Evolutionary conservation across 441 rosid genomes (phyloP).

Genomic region (Viola pubescens): DNA sequence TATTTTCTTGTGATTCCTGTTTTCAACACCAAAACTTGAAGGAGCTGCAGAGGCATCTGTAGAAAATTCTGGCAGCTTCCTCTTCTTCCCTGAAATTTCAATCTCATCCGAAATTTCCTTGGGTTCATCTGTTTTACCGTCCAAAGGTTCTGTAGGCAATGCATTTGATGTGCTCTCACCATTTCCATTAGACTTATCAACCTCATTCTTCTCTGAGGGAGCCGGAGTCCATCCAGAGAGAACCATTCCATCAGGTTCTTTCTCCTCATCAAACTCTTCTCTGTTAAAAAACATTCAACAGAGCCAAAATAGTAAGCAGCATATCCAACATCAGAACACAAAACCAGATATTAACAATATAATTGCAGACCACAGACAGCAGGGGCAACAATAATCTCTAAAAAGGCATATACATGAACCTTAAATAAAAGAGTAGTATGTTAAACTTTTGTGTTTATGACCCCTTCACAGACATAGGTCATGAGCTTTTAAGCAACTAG

Average conservation of each 20-base stretch:
- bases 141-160: slow-evolving; percentile 17
- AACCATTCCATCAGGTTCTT: slow-evolving; percentile 93
- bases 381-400: slow-evolving; percentile 4
- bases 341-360: background rate
- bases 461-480: too few relatives aligned
- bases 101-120: slow-evolving; percentile 32
- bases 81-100: slow-evolving; percentile 42
- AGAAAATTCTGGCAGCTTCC: slow-evolving; percentile 36
- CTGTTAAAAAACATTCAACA: slow-evolving; percentile 31
- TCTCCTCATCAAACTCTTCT: slow-evolving; percentile 91
- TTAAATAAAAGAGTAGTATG: background rate
- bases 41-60: slow-evolving; percentile 15
- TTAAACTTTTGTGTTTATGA: too few relatives aligned
- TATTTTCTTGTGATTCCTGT: slow-evolving; percentile 32
- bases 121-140: too few relatives aligned
- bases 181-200: slow-evolving; percentile 36
- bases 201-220: slow-evolving; percentile 40
- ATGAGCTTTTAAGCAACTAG: too few relatives aligned
- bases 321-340: background rate
- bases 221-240: slow-evolving; percentile 79
- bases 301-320: background rate
- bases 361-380: background rate
- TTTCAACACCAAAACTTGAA: slow-evolving; percentile 19
- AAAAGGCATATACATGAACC: too few relatives aligned
- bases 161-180: slow-evolving; percentile 36